phyloP scores from a whole-genome alignment of 306 rosid species.

The Vicia sativa region DNA sequence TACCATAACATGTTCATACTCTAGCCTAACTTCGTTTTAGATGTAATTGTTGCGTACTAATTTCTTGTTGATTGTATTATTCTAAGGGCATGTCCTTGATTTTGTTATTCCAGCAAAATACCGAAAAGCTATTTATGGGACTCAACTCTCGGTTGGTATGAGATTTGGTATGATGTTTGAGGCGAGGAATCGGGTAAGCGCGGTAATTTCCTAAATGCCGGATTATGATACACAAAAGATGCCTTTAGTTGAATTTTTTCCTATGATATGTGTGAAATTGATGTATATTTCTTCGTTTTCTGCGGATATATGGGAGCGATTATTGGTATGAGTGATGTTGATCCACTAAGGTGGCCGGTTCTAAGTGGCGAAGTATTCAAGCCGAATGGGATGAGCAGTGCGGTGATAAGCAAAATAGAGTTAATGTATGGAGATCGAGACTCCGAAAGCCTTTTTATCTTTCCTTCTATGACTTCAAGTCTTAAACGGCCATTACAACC shows the following conservation, averaged over 20 bases:
- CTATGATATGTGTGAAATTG: neutral
- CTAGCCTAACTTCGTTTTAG: too few species aligned
- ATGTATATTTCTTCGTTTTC: conserved; percentile 26
- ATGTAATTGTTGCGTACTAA: neutral
- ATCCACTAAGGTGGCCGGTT: conserved; percentile 98
- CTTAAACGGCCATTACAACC: conserved; percentile 87
- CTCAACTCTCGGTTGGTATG: conserved; percentile 87
- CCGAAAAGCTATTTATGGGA: conserved; percentile 80
- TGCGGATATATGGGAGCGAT: conserved; percentile 95
- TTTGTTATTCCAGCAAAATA: conserved; percentile 84
- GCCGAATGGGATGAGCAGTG: conserved; percentile 99
- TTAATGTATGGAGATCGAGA: conserved; percentile 93
- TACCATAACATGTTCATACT: neutral
- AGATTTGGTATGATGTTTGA: too few species aligned
- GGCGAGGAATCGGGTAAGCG: conserved; percentile 94
- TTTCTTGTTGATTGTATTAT: conserved; percentile 15
- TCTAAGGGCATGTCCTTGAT: conserved; percentile 94
- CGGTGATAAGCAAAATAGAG: conserved; percentile 88
- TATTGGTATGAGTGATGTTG: conserved; percentile 75
- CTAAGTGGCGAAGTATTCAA: conserved; percentile 98
- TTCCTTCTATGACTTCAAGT: conserved; percentile 87
- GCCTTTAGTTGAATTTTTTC: neutral
- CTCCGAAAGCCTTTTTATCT: conserved; percentile 96
- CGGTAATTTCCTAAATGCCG: conserved; percentile 55
- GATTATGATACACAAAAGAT: neutral